Evolutionary conservation across 2,329 filamentous ascomycete species (phyloP), one percentile per base, ranked within the genome.

Genomic region (Tolypocladium amazonense): DNA sequence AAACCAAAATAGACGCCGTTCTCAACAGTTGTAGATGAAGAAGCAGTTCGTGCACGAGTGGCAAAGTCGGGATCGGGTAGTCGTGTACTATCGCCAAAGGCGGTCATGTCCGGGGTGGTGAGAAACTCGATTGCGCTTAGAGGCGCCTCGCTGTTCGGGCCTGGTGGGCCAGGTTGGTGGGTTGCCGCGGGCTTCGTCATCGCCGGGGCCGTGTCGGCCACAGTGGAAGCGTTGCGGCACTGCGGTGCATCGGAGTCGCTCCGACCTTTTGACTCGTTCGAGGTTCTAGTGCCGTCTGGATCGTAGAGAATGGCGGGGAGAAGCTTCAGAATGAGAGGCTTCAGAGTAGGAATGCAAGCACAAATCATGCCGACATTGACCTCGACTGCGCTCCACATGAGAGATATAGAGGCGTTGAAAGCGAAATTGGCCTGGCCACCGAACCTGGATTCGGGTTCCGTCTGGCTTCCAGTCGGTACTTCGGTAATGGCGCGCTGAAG

Each of bases 331-430:
- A 93, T 86, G 8, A 97, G 77, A 1, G 93, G 92, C 70, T 97
- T 97, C 62, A 97, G 76, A 0, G 89, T 93, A 11, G 93, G 93
- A n/a, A 97, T 89, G 67, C 92, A 96, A 50, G 89, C 92, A 69
- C 90, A 96, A 64, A 92, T 88, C 66, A 97, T 92, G 23, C 91
- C 92, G 1, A 95, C 79, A 65, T 96, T 94, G 68, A 96, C 91
- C 72, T 97, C 92, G 58, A 97, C 86, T 15, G 88, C 89, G 20
- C 89, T 93, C 93, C 92, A 97, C 89, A 96, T 93, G 69, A 95
- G 88, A 0, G 90, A 90, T 6, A 92, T 76, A 0, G 90, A 90
- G 0, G 90, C 89, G 69, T 93, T 92, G 86, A 85, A 90, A 59
- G 81, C 75, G 66, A 85, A 86, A 60, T 85, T 77, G 2, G 72